Evolutionary conservation across 768 basidiomycete genomes (phyloP).

Genomic region (Flagelloscypha sp.): DNA sequence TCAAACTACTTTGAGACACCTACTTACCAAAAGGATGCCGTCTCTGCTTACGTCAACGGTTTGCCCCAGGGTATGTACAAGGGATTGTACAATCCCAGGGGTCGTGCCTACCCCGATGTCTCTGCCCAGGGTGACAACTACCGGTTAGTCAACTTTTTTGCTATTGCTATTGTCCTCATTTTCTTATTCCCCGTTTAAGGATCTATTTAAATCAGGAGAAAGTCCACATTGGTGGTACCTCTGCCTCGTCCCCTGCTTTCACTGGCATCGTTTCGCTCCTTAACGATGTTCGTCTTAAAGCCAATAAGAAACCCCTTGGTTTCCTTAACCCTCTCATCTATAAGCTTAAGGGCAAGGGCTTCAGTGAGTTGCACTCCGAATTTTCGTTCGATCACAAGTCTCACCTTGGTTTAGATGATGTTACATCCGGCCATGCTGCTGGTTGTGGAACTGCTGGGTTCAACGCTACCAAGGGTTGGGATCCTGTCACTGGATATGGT

Average conservation of each 20-base stretch:
- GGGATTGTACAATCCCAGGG: slow-evolving; percentile 21
- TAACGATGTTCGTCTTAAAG: slow-evolving; percentile 50
- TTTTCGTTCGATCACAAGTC: no score
- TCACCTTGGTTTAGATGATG: slow-evolving; percentile 49
- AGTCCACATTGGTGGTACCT: slow-evolving; percentile 50
- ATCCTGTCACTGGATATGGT: slow-evolving; percentile 45
- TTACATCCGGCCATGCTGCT: slow-evolving; percentile 34
- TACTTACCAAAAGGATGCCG: slow-evolving; percentile 28
- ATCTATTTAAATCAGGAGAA: slow-evolving; percentile 35
- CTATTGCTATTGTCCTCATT: no score
- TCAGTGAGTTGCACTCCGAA: no score
- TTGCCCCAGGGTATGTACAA: slow-evolving; percentile 16
- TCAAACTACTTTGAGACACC: slow-evolving; percentile 31
- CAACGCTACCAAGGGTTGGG: slow-evolving; percentile 26
- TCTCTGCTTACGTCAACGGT: slow-evolving; percentile 17
- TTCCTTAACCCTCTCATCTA: slow-evolving; percentile 64
- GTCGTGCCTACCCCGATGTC: slow-evolving; percentile 24
- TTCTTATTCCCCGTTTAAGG: slow-evolving; percentile 36
- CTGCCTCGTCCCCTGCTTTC: slow-evolving; percentile 56
- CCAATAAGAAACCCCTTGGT: slow-evolving; percentile 39
- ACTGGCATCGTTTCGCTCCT: slow-evolving; percentile 56
- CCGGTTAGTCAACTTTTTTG: slow-evolving; percentile 16
- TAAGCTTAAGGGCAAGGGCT: slow-evolving; percentile 10
- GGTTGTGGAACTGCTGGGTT: slow-evolving; percentile 36
- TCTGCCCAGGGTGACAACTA: slow-evolving; percentile 19